These are phyloP conservation scores for Leishmania martiniquensis DNA, from an alignment of 208 protist genomes.

Conservation along the genomic window DNA sequence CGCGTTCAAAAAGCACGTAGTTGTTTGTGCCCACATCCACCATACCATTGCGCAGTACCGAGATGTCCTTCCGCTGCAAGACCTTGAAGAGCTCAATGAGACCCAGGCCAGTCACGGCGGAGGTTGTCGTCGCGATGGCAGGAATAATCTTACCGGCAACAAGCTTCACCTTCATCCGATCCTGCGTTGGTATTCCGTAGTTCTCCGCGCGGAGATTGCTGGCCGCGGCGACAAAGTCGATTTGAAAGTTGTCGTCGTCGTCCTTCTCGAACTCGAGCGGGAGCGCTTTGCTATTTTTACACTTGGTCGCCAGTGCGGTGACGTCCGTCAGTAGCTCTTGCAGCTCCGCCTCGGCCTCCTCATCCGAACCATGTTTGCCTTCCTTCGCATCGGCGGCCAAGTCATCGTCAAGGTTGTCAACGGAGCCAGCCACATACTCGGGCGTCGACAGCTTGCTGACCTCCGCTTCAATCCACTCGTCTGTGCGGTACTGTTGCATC, in stretches of 20 bases:
- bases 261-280: slow-evolving; percentile 97
- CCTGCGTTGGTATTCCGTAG: slow-evolving; percentile 92
- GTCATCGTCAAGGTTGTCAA: slow-evolving; percentile 87
- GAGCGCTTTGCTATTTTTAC: slow-evolving; percentile 41
- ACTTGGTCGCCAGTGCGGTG: slow-evolving; percentile 41
- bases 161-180: slow-evolving; percentile 91
- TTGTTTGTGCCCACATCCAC: slow-evolving; percentile 89
- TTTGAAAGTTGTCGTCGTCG: slow-evolving; percentile 96
- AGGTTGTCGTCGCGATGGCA: slow-evolving; percentile 99
- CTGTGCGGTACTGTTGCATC: slow-evolving; percentile 80
- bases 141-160: slow-evolving; percentile 99
- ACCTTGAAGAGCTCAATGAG: slow-evolving; percentile 99
- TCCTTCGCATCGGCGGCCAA: slow-evolving; percentile 40
- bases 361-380: slow-evolving; percentile 16
- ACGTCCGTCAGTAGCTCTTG: slow-evolving; percentile 50
- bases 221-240: slow-evolving; percentile 94
- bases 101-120: slow-evolving; percentile 97
- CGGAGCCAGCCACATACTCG: slow-evolving; percentile 47
- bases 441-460: slow-evolving; percentile 37
- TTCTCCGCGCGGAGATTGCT: slow-evolving; percentile 94
- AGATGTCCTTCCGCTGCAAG: slow-evolving; percentile 75
- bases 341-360: slow-evolving; percentile 63
- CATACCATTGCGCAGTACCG: slow-evolving; percentile 86
- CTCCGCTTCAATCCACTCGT: slow-evolving; percentile 57
- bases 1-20: slow-evolving; percentile 90